These are phyloP conservation scores for Bipolaris sorokiniana DNA, from an alignment of 2,329 filamentous ascomycete genomes.

Conservation along the genomic window DNA sequence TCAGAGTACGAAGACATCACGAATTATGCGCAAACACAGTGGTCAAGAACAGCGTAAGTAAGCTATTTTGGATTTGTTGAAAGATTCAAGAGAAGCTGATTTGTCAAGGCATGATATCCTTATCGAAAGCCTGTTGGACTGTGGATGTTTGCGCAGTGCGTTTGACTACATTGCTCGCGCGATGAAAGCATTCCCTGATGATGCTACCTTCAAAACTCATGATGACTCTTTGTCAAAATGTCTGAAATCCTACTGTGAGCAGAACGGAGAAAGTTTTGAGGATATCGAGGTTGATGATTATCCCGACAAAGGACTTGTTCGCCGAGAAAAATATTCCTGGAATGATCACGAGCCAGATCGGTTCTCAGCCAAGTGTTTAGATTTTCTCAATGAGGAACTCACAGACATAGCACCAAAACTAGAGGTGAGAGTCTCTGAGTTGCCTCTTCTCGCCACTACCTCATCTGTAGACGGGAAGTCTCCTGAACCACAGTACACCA, in stretches of 20 bases:
- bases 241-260: conserved; percentile 32
- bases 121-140: conserved; percentile 62
- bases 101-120: conserved; percentile 40
- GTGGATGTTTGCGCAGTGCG: conserved; percentile 72
- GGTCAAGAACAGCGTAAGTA: conserved; percentile 42
- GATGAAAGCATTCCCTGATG: conserved; percentile 60
- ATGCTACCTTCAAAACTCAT: conserved; percentile 62
- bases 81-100: conserved; percentile 14
- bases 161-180: conserved; percentile 69
- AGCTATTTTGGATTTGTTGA: neutral
- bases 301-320: conserved; percentile 73
- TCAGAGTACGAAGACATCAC: conserved; percentile 20
- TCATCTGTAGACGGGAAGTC: conserved; percentile 47
- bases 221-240: conserved; percentile 57
- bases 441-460: conserved; percentile 67
- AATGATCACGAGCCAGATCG: conserved; percentile 66
- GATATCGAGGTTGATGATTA: conserved; percentile 62
- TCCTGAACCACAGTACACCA: conserved; percentile 63
- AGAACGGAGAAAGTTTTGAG: conserved; percentile 35
- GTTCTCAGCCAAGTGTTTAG: conserved; percentile 61
- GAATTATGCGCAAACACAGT: conserved; percentile 30
- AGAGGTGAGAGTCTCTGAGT: conserved; percentile 74
- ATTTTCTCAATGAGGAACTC: conserved; percentile 74
- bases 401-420: conserved; percentile 76
- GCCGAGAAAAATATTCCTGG: conserved; percentile 69